Base-by-base conservation (phyloP, 192 early-diverging fungal species). In the Backusella tuberculispora region DNA sequence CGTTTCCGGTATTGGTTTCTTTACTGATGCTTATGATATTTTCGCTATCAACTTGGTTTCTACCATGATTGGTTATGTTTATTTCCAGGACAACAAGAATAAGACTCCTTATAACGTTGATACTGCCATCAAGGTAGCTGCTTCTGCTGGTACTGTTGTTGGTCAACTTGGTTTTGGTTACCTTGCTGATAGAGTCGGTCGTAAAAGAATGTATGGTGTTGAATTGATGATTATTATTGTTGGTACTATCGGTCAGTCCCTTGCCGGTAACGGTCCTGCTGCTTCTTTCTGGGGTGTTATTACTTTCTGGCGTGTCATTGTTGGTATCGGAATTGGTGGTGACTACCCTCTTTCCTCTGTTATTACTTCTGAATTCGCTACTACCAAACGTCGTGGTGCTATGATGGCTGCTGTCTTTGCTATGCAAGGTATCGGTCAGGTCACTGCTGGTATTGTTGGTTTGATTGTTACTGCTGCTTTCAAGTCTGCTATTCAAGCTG, bases 271-370 rank as follows among this genome's bases (percentile, higher is more conserved):
- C 73, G 92, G 92, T 17, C 85, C 90, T 72, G 86, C 86, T 69
- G 79, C 94, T 63, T 85, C 92, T 34, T 80, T 88, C 64, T 82
- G 83, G 67, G 88, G 86, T 65, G 83, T 85, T 72, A 85, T 97
- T 14, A 85, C 95, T 75, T 88, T 92, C 67, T 97, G 96, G 96
- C 94, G 97, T 67, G 87, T 96, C 53, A 80, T 99, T 73, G 87
- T 96, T 45, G 97, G 97, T 77, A 83, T 97, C 29, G 97, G 97
- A 71, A 94, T 98, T 71, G 97, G 97, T 76, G 95, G 95, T 66
- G 97, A 98, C 80, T 98, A 98, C 82, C 97, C 97, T 14, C 83
- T 98, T 66, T 97, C 96, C 12, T 94, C 95, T 34, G 92, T 94
- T 72, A 98, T 98, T 72, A 95, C 95, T 37, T 91, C 95, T 63